Evolutionary conservation across 2,329 filamentous ascomycete species (phyloP), one percentile per base, ranked within the genome.

Genomic region (Colletotrichum sp.): DNA sequence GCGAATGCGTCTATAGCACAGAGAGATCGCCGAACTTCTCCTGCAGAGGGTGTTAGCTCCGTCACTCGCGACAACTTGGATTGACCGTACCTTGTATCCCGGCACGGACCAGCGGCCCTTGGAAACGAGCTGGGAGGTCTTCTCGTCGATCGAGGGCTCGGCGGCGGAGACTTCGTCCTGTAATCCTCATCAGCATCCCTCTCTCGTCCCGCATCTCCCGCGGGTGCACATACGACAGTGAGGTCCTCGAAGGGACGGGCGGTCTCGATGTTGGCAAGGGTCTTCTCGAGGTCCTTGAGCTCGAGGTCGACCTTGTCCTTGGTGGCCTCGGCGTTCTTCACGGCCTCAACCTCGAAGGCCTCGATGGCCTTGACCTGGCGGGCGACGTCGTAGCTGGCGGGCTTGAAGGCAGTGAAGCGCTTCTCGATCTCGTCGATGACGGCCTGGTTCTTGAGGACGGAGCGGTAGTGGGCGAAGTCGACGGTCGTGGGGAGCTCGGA

Each of bases 21-120:
- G 97, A 96, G 82, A 98, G 93, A 86, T 98, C 96, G 90, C 97
- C 97, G 88, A 98, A 99, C 92, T 96, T 98, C 93, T 99, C 97
- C 96, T 98, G 83, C 80, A 83, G 62, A 64, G 80, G 77, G 78
- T 72, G 85, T 93, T 85, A 94, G 90, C 76, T 80, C 52, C 61
- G 16, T 18, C 43, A 36, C 28, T 15, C 64, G 28, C 27, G 61
- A 39, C 5, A 12, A n/a, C 30, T 15, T 22, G 25, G 34, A 30
- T 30, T 34, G 32, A 75, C 84, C 93, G 82, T 89, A 96, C 96
- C 95, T 98, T 98, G 94, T 99, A 99, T 85, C 97, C 97, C 79
- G 97, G 96, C 84, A 98, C 96, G 89, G 93, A 92, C 97, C 97
- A 99, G 93, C 96, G 95, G 87, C 96, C 96, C 94, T 97, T 98